A percentile compares a stretch with the other conserved stretches of the same genome.
phyloP scores from a whole-genome alignment of 768 basidiomycete genomes.

The Boletus sp. region DNA sequence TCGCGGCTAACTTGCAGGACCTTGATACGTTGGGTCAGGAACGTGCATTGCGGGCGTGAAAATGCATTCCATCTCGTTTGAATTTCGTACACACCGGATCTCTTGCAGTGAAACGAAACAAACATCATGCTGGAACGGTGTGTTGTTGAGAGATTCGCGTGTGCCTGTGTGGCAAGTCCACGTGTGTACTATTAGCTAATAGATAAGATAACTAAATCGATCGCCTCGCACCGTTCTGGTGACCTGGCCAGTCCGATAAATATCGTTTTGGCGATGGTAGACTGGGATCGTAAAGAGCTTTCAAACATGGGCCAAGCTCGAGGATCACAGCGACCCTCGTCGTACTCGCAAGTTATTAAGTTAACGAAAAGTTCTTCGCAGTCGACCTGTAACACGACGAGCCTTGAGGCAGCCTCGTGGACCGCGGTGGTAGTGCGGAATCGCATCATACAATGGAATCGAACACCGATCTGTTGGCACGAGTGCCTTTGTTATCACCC shows the following conservation, averaged over 20 bases:
- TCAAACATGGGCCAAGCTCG: not conserved
- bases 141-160: not conserved
- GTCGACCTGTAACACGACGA: not conserved
- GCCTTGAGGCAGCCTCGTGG: slow-evolving; percentile 21
- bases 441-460: not conserved
- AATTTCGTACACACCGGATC: not conserved
- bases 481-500: not conserved
- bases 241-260: not conserved
- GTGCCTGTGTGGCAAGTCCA: not conserved
- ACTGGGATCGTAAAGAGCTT: not conserved
- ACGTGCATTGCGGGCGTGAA: slow-evolving; percentile 5
- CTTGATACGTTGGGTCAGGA: not conserved
- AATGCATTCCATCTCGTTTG: not conserved
- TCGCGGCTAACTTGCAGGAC: not conserved
- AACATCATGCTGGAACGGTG: slow-evolving; percentile 1
- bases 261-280: not conserved
- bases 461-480: not conserved
- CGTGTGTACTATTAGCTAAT: too few species aligned
- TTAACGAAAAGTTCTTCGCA: not conserved
- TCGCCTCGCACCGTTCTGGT: too few species aligned
- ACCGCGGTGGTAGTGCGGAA: not conserved
- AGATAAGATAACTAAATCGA: too few species aligned
- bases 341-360: not conserved
- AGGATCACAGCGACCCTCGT: not conserved
- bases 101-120: slow-evolving; percentile 1